Evolutionary conservation across 1,284 basidiomycete genomes (phyloP).

Genomic region (Cryptococcus floricola): DNA sequence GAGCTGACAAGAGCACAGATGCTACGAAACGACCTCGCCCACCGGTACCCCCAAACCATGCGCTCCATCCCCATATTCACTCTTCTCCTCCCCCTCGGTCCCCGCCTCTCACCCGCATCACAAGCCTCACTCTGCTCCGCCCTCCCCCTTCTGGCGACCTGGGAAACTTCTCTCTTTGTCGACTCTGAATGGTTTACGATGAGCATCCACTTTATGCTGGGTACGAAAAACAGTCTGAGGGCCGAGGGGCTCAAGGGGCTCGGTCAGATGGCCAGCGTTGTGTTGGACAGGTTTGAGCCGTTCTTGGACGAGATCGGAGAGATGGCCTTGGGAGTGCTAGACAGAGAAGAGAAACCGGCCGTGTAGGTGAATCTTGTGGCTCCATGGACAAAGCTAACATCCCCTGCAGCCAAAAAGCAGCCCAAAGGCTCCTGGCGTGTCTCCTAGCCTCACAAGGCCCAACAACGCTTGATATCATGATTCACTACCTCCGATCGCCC

Average conservation of each 20-base stretch:
- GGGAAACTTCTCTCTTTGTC: conserved; percentile 25
- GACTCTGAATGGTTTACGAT: conserved; percentile 8
- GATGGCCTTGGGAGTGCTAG: conserved; percentile 16
- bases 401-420: conserved; percentile 14
- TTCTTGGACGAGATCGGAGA: conserved; percentile 18
- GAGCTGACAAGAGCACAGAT: conserved; percentile 6
- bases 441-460: conserved; percentile 32
- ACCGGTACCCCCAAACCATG: conserved; percentile 20
- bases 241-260: conserved; percentile 19
- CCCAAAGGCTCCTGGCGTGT: conserved; percentile 23
- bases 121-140: conserved; percentile 23
- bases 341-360: conserved; percentile 4
- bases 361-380: conserved; percentile 12
- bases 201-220: conserved; percentile 25
- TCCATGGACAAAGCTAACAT: neutral
- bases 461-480: conserved; percentile 26
- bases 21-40: conserved; percentile 26
- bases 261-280: conserved; percentile 23
- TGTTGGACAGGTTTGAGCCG: conserved; percentile 30
- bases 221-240: conserved; percentile 1
- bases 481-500: conserved; percentile 25
- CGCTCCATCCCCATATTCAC: conserved; percentile 20
- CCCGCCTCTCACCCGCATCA: conserved; percentile 5
- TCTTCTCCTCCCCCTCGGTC: conserved; percentile 13
- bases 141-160: conserved; percentile 31